These are phyloP conservation scores for Trichosporon inkin DNA, from an alignment of 1,284 basidiomycete genomes.

Conservation along the genomic window DNA sequence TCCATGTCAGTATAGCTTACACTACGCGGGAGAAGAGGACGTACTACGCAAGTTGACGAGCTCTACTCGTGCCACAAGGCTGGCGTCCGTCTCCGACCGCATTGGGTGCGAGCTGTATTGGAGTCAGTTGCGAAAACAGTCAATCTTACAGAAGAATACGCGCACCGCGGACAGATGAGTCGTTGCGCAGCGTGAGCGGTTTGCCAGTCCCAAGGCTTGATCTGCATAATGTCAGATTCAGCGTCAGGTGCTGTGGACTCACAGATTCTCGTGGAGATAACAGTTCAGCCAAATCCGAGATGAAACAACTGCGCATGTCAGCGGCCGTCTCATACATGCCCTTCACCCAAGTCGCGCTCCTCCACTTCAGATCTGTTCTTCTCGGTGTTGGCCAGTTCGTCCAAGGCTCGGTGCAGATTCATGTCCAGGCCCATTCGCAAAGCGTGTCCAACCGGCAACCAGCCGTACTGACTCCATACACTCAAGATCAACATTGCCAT, in stretches of 20 bases:
- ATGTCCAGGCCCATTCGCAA: conserved; percentile 92
- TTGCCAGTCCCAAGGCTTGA: conserved; percentile 86
- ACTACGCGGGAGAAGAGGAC: neutral
- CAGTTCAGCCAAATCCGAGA: conserved; percentile 90
- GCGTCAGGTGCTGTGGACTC: conserved; percentile 7
- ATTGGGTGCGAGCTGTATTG: conserved; percentile 63
- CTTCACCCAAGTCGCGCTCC: conserved; percentile 74
- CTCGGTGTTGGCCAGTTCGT: conserved; percentile 64
- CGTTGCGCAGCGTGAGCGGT: conserved; percentile 81
- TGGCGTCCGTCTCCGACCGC: conserved; percentile 78
- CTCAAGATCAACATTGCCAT: conserved; percentile 89
- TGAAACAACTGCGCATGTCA: conserved; percentile 63
- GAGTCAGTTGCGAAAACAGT: neutral
- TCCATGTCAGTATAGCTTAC: neutral
- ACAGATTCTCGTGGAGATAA: conserved; percentile 56
- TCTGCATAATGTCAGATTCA: conserved; percentile 49
- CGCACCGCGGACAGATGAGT: conserved; percentile 77
- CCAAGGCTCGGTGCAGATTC: conserved; percentile 80
- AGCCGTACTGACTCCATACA: conserved; percentile 89
- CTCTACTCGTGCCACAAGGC: conserved; percentile 79
- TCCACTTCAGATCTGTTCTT: conserved; percentile 68
- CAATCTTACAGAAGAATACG: conserved; percentile 61
- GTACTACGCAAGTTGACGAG: conserved; percentile 66
- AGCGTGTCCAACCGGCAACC: conserved; percentile 80
- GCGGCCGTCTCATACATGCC: conserved; percentile 10